Percentiles rank a stretch among this genome's conserved stretches.
Conservation (phyloP, 2,329 filamentous ascomycete genomes). For the Ceratocystis diversiconidia region DNA sequence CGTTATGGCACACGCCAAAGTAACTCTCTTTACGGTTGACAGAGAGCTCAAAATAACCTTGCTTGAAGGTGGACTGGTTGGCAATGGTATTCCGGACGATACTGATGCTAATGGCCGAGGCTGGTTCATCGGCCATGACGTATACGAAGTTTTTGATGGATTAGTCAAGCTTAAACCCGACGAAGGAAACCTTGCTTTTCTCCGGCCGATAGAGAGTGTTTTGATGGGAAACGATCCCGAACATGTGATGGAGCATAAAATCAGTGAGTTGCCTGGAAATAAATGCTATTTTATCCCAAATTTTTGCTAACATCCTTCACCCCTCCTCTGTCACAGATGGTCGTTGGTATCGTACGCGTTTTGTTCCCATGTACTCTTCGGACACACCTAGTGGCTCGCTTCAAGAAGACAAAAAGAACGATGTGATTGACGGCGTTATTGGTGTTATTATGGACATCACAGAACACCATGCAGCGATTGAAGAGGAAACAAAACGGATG, state of each 20-base stretch:
- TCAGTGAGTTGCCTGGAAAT: conserved; percentile 28
- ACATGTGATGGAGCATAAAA: conserved; percentile 49
- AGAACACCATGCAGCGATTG: conserved; percentile 50
- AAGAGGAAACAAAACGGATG: conserved; percentile 54
- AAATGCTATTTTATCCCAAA: neutral
- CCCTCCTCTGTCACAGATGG: conserved; percentile 29
- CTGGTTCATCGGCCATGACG: conserved; percentile 45
- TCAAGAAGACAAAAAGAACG: conserved; percentile 21
- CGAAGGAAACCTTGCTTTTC: conserved; percentile 35
- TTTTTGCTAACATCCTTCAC: conserved; percentile 12
- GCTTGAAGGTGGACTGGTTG: conserved; percentile 53
- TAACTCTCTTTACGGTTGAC: conserved; percentile 63
- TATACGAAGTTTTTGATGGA: conserved; percentile 49
- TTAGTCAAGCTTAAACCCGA: conserved; percentile 27
- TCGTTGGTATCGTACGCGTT: conserved; percentile 56
- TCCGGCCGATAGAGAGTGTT: conserved; percentile 48
- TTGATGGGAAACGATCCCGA: conserved; percentile 45
- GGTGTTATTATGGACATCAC: conserved; percentile 72
- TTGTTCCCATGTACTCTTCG: conserved; percentile 44
- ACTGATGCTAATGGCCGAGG: conserved; percentile 27
- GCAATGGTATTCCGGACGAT: conserved; percentile 30
- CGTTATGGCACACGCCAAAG: conserved; percentile 60
- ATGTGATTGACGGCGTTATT: conserved; percentile 55
- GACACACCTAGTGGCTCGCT: conserved; percentile 23
- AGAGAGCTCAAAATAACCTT: conserved; percentile 47